Evolutionary conservation across 2,329 filamentous ascomycete species (phyloP).

Genomic region (Calonectria ilicicola): DNA sequence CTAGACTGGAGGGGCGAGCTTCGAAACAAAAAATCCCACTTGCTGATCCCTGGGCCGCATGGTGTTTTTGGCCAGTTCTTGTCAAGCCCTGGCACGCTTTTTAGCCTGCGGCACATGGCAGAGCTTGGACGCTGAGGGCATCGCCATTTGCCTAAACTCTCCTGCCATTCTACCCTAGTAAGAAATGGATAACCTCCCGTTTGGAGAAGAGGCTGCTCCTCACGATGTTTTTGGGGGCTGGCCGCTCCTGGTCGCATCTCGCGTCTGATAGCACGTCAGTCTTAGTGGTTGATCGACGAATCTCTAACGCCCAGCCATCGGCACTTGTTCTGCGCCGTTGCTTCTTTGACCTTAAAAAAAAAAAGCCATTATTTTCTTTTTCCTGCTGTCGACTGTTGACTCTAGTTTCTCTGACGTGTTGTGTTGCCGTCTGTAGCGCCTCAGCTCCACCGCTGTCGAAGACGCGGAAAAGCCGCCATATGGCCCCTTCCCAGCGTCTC

Average conservation of each 20-base stretch:
- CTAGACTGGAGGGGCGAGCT: conserved; percentile 24
- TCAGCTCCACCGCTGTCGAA: conserved; percentile 23
- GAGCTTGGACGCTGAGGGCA: conserved; percentile 17
- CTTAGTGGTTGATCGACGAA: conserved; percentile 32
- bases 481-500: conserved; percentile 29
- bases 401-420: conserved; percentile 9
- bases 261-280: conserved; percentile 27
- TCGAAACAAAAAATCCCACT: conserved; percentile 34
- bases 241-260: conserved; percentile 14
- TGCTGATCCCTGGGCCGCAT: conserved; percentile 31
- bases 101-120: conserved; percentile 26
- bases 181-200: neutral
- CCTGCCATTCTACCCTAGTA: conserved; percentile 7
- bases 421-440: conserved; percentile 16
- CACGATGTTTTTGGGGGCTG: conserved; percentile 7
- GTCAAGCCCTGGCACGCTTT: conserved; percentile 21
- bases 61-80: conserved; percentile 26
- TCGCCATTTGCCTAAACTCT: conserved; percentile 21
- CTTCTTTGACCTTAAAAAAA: conserved; percentile 39
- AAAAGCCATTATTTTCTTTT: conserved; percentile 11
- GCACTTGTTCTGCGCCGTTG: conserved; percentile 34
- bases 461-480: conserved; percentile 24
- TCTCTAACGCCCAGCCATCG: conserved; percentile 30
- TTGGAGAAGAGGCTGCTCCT: neutral
- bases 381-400: neutral